These are phyloP conservation scores for Nidula microcarpa DNA, from an alignment of 768 basidiomycete genomes.

Conservation along the genomic window DNA sequence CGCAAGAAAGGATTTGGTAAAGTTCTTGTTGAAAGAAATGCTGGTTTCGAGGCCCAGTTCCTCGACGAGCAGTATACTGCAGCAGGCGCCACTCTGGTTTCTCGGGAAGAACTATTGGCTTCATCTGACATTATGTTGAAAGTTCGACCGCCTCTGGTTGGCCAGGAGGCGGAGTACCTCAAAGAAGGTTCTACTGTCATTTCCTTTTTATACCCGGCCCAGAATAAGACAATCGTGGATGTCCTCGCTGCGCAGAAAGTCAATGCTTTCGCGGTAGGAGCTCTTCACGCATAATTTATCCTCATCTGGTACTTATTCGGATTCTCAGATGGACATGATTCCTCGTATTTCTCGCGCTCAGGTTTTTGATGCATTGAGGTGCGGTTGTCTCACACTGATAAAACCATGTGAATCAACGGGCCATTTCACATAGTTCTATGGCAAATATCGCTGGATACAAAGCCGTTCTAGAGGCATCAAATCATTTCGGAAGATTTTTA, in stretches of 20 bases:
- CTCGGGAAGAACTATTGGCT: conserved; percentile 64
- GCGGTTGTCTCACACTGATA: conserved; percentile 7
- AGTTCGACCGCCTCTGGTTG: conserved; percentile 72
- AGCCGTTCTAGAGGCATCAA: conserved; percentile 86
- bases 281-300: not conserved
- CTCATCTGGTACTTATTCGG: not conserved
- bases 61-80: conserved; percentile 74
- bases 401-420: conserved; percentile 1
- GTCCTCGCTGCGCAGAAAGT: conserved; percentile 61
- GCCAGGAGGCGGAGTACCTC: conserved; percentile 57
- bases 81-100: conserved; percentile 78
- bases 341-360: conserved; percentile 89
- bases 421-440: conserved; percentile 62
- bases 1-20: conserved; percentile 79
- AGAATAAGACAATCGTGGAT: conserved; percentile 76
- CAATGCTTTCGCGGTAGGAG: conserved; percentile 64
- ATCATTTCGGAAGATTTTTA: conserved; percentile 84
- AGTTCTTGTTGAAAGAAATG: conserved; percentile 70
- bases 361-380: conserved; percentile 88
- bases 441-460: conserved; percentile 95
- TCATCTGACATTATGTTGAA: conserved; percentile 79
- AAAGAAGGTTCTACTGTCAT: conserved; percentile 78
- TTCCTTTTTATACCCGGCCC: conserved; percentile 80
- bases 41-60: conserved; percentile 74
- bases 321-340: conserved; percentile 76